Evolutionary conservation across 2,329 filamentous ascomycete genomes (phyloP), one percentile per base, ranked within the genome.

Genomic region (Hymenoscyphus albidus): DNA sequence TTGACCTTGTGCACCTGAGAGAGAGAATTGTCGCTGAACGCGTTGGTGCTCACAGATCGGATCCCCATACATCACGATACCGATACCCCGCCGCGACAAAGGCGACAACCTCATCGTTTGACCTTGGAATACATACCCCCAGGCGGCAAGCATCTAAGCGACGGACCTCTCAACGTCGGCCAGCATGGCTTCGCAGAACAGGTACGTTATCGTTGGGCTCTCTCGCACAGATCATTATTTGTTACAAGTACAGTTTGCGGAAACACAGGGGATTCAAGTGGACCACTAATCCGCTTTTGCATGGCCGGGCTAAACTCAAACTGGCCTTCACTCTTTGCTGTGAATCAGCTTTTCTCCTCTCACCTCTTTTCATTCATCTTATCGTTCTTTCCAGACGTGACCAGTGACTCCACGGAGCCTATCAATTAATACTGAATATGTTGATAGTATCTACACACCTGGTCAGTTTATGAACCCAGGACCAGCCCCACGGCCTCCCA

Each of bases 391-490:
- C 14, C 54, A 57, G 35, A 10, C 12, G 18, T 51, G 10, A 51
- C 44, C 18, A 51, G 18, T 51, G 44, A 22, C 44, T 44, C 18
- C 22, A 27, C 22, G 18, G 44, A 27, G 44, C n/a, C 12, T 51
- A 18, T 51, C 18, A 51, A 58, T 62, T 62, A 27, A 31, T 38
- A 18, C 57, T 16, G 14, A 58, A 18, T 32, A 35, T 48, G 32
- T 31, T 7, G 48, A 66, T 64, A 87, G 84, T 75, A 78, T 83
- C 72, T 88, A 87, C 74, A 79, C 83, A 54, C 80, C 81, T 69
- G 85, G 82, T 73, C 85, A 88, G 77, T 98, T 98, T 81, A 96
- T 98, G 91, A 98, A 98, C 78, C 93, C 95, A 68, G 93, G 95
- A 70, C 94, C 95, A 72, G 94, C 95, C 71, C 95, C 95, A 70